Conservation (phyloP, 2,329 filamentous ascomycete species). For the Exserohilum rostratum region DNA sequence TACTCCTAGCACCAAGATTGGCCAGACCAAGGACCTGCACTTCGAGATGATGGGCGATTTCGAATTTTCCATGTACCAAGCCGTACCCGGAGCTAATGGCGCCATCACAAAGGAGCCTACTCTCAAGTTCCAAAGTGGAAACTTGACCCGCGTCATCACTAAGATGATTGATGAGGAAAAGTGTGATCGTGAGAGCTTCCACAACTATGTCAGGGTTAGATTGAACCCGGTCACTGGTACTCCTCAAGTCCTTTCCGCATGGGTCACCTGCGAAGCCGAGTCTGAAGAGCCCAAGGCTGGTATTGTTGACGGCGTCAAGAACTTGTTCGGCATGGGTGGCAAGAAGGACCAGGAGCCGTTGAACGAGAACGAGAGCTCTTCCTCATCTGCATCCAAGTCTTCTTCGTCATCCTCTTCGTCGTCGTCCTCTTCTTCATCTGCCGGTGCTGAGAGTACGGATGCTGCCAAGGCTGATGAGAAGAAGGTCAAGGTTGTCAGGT, state of each 20-base stretch:
- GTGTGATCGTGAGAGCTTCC: slow-evolving; percentile 77
- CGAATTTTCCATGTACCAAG: slow-evolving; percentile 78
- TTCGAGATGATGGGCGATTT: slow-evolving; percentile 86
- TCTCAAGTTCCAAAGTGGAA: slow-evolving; percentile 74
- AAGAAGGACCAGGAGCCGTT: slow-evolving; percentile 81
- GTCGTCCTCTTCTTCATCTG: slow-evolving; percentile 53
- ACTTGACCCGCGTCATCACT: slow-evolving; percentile 82
- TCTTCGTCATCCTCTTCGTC: slow-evolving; percentile 51
- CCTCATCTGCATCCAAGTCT: slow-evolving; percentile 52
- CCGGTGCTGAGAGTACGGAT: slow-evolving; percentile 55
- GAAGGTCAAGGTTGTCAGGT: slow-evolving; percentile 60
- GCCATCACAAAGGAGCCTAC: slow-evolving; percentile 63
- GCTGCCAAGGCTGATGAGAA: slow-evolving; percentile 55
- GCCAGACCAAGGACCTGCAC: slow-evolving; percentile 80
- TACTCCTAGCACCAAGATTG: slow-evolving; percentile 75
- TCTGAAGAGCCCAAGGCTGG: slow-evolving; percentile 73
- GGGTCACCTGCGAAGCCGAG: slow-evolving; percentile 84
- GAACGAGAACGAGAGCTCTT: slow-evolving; percentile 57
- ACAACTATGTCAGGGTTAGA: slow-evolving; percentile 77
- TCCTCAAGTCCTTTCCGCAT: slow-evolving; percentile 76
- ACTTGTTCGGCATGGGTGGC: slow-evolving; percentile 90
- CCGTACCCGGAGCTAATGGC: slow-evolving; percentile 59
- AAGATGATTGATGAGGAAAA: slow-evolving; percentile 78
- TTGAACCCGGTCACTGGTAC: slow-evolving; percentile 76
- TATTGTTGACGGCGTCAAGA: slow-evolving; percentile 93